Evolutionary conservation across 192 early-diverging fungal genomes (phyloP).

Genomic region (Rhizoclosmatium sp.): DNA sequence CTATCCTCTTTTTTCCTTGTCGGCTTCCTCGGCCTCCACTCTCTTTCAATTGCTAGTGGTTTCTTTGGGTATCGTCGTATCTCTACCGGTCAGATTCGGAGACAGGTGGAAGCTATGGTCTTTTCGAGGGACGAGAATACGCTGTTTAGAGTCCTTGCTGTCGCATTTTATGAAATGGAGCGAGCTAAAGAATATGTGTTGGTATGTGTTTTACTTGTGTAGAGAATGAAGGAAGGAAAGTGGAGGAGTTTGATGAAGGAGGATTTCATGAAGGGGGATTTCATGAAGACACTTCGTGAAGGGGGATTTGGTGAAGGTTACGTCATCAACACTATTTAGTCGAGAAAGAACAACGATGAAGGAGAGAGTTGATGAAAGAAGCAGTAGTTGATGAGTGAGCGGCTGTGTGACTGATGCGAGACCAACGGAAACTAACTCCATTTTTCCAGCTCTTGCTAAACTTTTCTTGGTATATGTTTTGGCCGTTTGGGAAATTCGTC

Average conservation of each 20-base stretch:
- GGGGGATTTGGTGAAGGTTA: no score
- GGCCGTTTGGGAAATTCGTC: constrained; percentile 97
- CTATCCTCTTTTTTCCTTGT: constrained; percentile 57
- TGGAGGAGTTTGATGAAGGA: background rate
- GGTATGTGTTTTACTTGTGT: constrained; percentile 18
- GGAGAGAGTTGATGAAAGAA: background rate
- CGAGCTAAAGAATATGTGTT: constrained; percentile 29
- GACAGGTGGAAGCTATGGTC: constrained; percentile 26
- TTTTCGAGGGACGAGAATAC: constrained; percentile 60
- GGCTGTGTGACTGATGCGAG: no score
- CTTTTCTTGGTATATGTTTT: constrained; percentile 86
- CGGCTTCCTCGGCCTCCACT: constrained; percentile 34
- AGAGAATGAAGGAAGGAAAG: background rate
- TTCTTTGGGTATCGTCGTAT: constrained; percentile 4
- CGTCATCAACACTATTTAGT: no score
- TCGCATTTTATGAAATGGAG: constrained; percentile 20
- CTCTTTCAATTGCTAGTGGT: background rate
- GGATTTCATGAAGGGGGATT: background rate
- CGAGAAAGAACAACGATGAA: background rate
- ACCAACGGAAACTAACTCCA: background rate
- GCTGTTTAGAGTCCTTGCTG: constrained; percentile 10
- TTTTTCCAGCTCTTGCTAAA: constrained; percentile 68
- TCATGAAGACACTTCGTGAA: no score
- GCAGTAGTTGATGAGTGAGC: background rate
- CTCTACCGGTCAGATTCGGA: constrained; percentile 2